Percentiles rank a stretch among this genome's conserved stretches.
Evolutionary conservation across 371 early-diverging fungal genomes (phyloP).

Genomic region (Mucor irregularis): DNA sequence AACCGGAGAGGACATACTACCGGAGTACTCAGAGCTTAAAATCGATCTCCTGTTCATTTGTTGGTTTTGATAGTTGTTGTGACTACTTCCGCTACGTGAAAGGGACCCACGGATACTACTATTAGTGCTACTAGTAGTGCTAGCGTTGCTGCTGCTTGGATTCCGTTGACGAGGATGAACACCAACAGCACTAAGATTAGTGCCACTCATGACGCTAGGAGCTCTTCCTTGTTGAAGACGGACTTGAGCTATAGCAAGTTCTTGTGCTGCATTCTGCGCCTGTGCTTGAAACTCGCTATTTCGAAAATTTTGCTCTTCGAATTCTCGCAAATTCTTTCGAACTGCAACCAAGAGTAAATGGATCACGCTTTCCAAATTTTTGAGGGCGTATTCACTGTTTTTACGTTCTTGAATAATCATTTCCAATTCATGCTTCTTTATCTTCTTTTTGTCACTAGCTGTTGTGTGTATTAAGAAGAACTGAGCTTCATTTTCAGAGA

Average conservation of each 20-base stretch:
- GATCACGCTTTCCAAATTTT: constrained; percentile 28
- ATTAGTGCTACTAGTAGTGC: constrained; percentile 17
- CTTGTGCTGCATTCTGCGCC: constrained; percentile 29
- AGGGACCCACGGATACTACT: constrained; percentile 5
- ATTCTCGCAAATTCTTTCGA: constrained; percentile 23
- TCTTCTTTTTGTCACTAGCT: constrained; percentile 23
- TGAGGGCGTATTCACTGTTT: constrained; percentile 23
- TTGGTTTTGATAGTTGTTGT: background rate
- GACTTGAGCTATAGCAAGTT: constrained; percentile 31
- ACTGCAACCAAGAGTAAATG: constrained; percentile 24
- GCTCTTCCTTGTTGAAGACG: constrained; percentile 18
- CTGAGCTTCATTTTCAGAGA: constrained; percentile 36
- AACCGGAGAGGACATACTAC: background rate
- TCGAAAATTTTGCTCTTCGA: constrained; percentile 19
- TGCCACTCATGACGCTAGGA: background rate
- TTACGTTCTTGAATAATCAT: constrained; percentile 33
- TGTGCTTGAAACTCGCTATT: constrained; percentile 25
- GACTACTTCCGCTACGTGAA: background rate
- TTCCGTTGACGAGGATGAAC: background rate
- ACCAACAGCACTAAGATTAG: constrained; percentile 14
- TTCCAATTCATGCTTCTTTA: constrained; percentile 31
- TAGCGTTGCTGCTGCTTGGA: constrained; percentile 11
- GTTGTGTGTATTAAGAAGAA: constrained; percentile 42
- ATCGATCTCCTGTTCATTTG: background rate
- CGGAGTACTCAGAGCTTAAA: background rate